Base-by-base conservation (phyloP, 805 yeast genomes). In the Starmerella kuoi region DNA sequence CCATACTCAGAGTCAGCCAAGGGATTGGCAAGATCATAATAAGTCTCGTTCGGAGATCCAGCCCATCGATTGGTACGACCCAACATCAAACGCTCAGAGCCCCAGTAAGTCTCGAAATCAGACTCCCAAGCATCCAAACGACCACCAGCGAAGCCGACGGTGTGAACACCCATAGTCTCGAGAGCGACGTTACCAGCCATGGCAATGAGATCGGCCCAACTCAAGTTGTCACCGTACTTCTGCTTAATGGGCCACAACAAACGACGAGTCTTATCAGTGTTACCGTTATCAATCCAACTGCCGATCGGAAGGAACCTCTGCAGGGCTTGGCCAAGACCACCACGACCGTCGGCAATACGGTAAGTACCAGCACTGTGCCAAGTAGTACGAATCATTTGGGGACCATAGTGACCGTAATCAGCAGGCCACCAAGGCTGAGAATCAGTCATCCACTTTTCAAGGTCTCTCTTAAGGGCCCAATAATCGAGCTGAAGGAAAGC, bases 321-420 rank as follows among this genome's bases (percentile, higher is more conserved):
- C 39, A 42, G 18, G 14, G 40, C 47, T n/a, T 48, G 45, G 21
- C 47, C 45, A n/a, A 41, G 31, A 20, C 51, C 51, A 30, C 51
- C 51, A n/a, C 51, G 51, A 15, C 51, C 51, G 22, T 48, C 51
- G 21, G 47, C 37, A 27, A 45, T 45, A 9, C 51, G 51, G 45
- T 48, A 48, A 6, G 51, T 48, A 23, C 51, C 51, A 14, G 51
- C 51, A 11, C 27, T 39, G 41, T 48, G 51, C 51, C 51, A 48
- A 4, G 44, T 22, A 17, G 47, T 40, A 22, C 51, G 51, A 24
- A 48, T 35, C 31, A 45, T 25, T 35, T 38, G 49, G n/a, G 51
- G 51, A n/a, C 45, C 51, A 33, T 48, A 48, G 41, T 41, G 35
- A 21, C 51, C 51, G 37, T 48, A 48, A 35, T 48, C 51, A 17